Conservation (phyloP, 305 asterid genomes). For the Solanum hybrid region DNA sequence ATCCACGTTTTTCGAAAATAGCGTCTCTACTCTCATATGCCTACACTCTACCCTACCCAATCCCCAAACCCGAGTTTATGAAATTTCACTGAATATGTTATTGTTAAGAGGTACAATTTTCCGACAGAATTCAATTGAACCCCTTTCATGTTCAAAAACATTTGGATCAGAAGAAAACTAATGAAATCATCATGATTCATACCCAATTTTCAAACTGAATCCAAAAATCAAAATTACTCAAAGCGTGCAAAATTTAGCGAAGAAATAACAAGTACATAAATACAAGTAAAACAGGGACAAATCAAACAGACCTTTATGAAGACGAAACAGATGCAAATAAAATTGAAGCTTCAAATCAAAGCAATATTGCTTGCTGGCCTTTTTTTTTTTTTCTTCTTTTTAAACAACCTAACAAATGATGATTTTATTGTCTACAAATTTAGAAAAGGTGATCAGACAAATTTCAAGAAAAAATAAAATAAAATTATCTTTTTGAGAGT, state of each 20-base stretch:
- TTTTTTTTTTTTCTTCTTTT: background rate
- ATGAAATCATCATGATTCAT: background rate
- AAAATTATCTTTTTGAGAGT: background rate
- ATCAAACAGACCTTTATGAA: background rate
- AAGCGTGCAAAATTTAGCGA: background rate
- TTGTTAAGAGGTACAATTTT: background rate
- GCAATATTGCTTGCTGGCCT: background rate
- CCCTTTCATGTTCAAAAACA: background rate
- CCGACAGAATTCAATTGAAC: background rate
- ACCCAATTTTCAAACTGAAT: background rate
- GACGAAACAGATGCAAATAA: background rate
- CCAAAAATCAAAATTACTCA: background rate
- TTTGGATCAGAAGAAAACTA: background rate
- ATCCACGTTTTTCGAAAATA: background rate
- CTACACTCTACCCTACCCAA: background rate
- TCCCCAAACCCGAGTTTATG: background rate
- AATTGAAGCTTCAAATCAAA: background rate
- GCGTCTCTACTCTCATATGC: background rate
- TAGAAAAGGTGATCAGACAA: background rate
- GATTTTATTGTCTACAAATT: background rate
- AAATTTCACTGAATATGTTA: background rate
- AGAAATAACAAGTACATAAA: background rate
- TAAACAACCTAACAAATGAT: background rate
- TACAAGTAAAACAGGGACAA: background rate
- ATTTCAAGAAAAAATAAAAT: background rate